Evolutionary conservation across 306 rosid species (phyloP), one percentile per base, ranked within the genome.

Genomic region (Trifolium dubium): DNA sequence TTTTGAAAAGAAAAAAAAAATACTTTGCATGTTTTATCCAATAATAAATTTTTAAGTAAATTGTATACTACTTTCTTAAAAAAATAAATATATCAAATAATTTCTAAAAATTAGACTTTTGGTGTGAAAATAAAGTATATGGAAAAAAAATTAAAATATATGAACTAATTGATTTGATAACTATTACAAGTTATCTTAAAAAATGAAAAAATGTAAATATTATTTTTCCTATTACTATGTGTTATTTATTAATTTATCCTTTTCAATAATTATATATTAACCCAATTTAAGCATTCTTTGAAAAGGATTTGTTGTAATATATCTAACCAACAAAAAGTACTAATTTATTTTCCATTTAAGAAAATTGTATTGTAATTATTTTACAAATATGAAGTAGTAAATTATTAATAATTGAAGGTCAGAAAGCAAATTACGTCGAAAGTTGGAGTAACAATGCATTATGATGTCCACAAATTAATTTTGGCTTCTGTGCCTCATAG

Each of bases 401-500:
- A 31, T 46, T 12, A 62, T 34, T 12, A 62, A 77, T 32, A 28
- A 71, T 37, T 9, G 62, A 14, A 53, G 44, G 69, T 29, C 56
- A 64, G 18, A 76, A 69, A 30, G 46, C 62, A 1, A 15, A 14
- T n/a, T 47, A 54, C 7, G 34, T 58, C 28, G 6, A 41, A 79
- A 73, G 79, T 80, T 67, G 61, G 80, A 67, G 71, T 65, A 65
- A 41, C 71, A 46, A 44, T 44, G 67, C 39, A 49, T 39, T 6
- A 43, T 64, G 64, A 8, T 60, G 80, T 39, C 66, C 72, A 79
- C 56, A 53, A 55, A 34, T 46, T 62, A 55, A 34, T 35, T 69
- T 51, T 79, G 73, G 78, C 69, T 34, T 58, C 17, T 66, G 78
- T 14, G 71, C 76, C 61, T 67, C 64, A 69, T 69, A 63, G 18